These are phyloP conservation scores for Phaeotremella skinneri DNA, from an alignment of 768 basidiomycete genomes.

Conservation along the genomic window DNA sequence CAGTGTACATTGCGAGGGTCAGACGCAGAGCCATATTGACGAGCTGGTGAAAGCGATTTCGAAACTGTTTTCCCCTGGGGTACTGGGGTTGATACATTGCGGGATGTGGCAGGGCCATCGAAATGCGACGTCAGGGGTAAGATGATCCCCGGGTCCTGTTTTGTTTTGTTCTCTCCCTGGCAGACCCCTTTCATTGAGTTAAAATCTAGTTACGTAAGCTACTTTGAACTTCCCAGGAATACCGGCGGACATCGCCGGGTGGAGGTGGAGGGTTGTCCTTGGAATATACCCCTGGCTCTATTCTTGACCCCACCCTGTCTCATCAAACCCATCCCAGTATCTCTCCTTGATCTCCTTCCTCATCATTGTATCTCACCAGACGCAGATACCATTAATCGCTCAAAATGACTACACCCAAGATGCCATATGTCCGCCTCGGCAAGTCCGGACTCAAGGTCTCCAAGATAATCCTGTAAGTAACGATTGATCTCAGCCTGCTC, in stretches of 20 bases:
- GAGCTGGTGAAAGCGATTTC: background rate
- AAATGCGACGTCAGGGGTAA: too few relatives aligned
- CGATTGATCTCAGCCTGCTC: conserved; percentile 51
- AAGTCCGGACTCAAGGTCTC: conserved; percentile 66
- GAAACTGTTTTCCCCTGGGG: background rate
- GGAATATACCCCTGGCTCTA: too few relatives aligned
- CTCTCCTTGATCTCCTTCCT: background rate
- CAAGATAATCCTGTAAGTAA: conserved; percentile 64
- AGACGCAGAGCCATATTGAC: too few relatives aligned
- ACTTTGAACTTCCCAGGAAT: background rate
- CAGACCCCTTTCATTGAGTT: too few relatives aligned
- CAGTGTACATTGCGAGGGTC: too few relatives aligned
- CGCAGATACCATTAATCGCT: background rate
- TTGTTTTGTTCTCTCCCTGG: too few relatives aligned
- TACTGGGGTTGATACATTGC: too few relatives aligned
- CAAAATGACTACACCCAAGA: background rate
- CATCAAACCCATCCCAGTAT: too few relatives aligned
- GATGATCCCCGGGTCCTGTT: too few relatives aligned
- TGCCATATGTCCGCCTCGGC: conserved; percentile 53
- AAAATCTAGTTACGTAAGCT: too few relatives aligned
- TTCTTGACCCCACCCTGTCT: too few relatives aligned
- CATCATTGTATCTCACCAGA: background rate
- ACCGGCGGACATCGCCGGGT: background rate
- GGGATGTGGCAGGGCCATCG: background rate
- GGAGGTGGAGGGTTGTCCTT: conserved; percentile 1